Base-by-base conservation (phyloP, 345 rosid genomes). In the Lenwebbia sp. region DNA sequence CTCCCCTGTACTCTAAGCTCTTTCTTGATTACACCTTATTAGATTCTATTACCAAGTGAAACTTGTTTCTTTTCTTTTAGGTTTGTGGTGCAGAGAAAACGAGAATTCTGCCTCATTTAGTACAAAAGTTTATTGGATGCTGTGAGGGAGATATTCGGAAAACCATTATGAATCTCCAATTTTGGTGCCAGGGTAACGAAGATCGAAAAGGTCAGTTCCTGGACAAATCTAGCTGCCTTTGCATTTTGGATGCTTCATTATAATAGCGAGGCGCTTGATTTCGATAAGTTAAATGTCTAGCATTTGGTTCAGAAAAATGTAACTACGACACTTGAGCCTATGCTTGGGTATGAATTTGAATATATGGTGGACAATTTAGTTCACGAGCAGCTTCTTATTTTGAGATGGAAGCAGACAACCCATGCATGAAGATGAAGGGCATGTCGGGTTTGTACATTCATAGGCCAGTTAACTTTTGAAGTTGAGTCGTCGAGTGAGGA, bases 131-230 rank as follows among this genome's bases (percentile, higher is more conserved):
- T 82, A 86, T 92, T 86, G 88, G 86, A 85, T 87, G 81, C 86
- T 93, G 93, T 90, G 90, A 89, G 76, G 91, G 96, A 85, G 98
- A 97, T 94, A 94, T 94, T 74, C 92, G 97, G 87, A 96, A 92
- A 92, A 89, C 96, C 56, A 91, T 96, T 81, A 90, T 93, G 95
- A 96, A 95, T 86, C 92, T 94, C 85, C 98, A 95, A 85, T 95
- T 96, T 91, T 95, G 98, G 99, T 94, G 93, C 91, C 98, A 92
- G 94, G 94, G 94, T 83, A 90, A 90, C 87, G 88, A 83, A 87
- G n/a, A 75, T 84, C 76, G 57, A 84, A 89, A 92, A 96, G 98
- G 99, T 94, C 86, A 86, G 85, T 87, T 85, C 56, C 86, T 13
- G 37, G 37, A 54, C 33, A n/a, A 78, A 15, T 76, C 41, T 11